Percentiles rank a stretch among this genome's conserved stretches.
phyloP scores from a whole-genome alignment of 495 filamentous ascomycete genomes.

The Bombardia bombarda region DNA sequence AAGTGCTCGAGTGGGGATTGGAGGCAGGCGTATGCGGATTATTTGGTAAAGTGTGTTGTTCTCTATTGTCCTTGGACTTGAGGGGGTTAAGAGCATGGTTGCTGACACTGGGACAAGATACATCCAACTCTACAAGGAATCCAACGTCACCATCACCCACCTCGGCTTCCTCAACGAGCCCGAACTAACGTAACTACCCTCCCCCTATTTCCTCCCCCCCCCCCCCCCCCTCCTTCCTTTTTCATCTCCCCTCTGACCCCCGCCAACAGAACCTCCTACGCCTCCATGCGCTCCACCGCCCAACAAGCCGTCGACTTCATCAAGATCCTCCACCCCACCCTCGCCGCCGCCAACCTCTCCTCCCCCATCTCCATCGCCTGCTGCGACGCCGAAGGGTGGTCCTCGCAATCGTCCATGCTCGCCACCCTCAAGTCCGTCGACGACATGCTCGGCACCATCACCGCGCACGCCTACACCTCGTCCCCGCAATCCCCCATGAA shows the following conservation, averaged over 20 bases:
- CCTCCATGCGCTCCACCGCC: constrained; percentile 35
- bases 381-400: constrained; percentile 48
- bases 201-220: not conserved
- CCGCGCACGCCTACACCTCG: constrained; percentile 40
- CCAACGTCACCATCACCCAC: constrained; percentile 40
- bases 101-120: no score
- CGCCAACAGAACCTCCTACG: constrained; percentile 29
- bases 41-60: constrained; percentile 30
- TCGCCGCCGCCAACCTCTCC: constrained; percentile 30
- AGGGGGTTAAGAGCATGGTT: no score
- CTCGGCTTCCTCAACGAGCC: constrained; percentile 48
- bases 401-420: constrained; percentile 29
- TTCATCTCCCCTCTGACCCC: not conserved
- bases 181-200: constrained; percentile 24
- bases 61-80: no score
- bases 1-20: constrained; percentile 45
- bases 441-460: constrained; percentile 31
- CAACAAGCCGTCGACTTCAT: constrained; percentile 48
- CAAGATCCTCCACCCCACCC: constrained; percentile 36
- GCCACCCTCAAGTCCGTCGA: constrained; percentile 33
- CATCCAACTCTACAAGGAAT: constrained; percentile 37
- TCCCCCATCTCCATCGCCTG: constrained; percentile 36
- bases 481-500: constrained; percentile 27
- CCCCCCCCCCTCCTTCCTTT: not conserved
- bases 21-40: constrained; percentile 49